Base-by-base conservation (phyloP, 108 stramenopile species). In the Discostella pseudostelligera region DNA sequence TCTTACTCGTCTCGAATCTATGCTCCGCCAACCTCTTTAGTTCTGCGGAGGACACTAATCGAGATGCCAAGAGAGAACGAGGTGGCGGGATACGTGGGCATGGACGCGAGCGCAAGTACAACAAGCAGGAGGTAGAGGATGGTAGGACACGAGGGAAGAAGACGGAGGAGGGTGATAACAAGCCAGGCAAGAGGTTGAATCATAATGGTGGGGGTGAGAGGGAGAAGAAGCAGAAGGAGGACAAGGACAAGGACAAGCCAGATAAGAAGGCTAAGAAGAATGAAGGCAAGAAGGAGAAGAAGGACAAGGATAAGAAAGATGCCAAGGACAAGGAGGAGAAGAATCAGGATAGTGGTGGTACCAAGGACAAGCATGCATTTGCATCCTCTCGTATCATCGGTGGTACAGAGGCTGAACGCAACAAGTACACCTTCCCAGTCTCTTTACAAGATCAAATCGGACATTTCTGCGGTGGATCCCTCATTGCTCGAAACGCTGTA, bases 401-500 rank as follows among this genome's bases (percentile, higher is more conserved):
- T 16, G 53, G 53, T 7, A 29, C 16, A 36, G 13, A 17, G 53
- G 32, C 53, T 8, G 53, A 54, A 4, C 4, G 2, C 1, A n/a
- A 54, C 14, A 16, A 35, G 14, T 54, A 54, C 35, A 16, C 53
- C 32, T 54, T 54, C 32, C 7, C 35, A 1, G 53, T 54, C 6
- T 29, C 53, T 35, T 54, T 54, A 8, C 32, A 29, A 54, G 53
- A 54, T 35, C 4, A 6, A 8, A 36, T 3, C 2, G 53, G 53
- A 11, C 32, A 35, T 16, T 54, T 54, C 53, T 54, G 53, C 8
- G 53, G 43, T 25, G 79, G 75, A 17, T 57, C 65, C 17, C 47
- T 80, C 8, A 67, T 80, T 39, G 65, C 64, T 2, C 12, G 24
- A 8, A 62, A 71, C 0, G 70, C 76, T 12, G 60, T 80, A 0